phyloP scores from a whole-genome alignment of 2,329 filamentous ascomycete species.

The Scedosporium apiospermum region DNA sequence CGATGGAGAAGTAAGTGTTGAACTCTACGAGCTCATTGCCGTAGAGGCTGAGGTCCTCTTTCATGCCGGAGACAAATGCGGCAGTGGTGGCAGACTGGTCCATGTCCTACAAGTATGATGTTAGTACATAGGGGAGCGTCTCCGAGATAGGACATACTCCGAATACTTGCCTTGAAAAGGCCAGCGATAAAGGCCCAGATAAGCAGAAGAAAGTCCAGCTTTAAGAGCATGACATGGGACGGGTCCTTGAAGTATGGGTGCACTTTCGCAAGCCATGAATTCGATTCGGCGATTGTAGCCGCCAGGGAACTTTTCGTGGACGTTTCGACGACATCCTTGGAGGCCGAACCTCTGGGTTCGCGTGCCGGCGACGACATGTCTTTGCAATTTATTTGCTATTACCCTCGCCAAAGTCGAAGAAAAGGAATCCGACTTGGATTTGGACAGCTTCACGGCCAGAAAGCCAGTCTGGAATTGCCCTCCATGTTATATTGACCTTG shows the following conservation, averaged over 20 bases:
- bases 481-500: no score
- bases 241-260: slow-evolving; percentile 21
- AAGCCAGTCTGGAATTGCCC: background rate
- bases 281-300: slow-evolving; percentile 8
- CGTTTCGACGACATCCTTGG: background rate
- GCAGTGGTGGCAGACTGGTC: slow-evolving; percentile 25
- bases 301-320: slow-evolving; percentile 4
- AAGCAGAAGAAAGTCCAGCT: slow-evolving; percentile 18
- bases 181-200: slow-evolving; percentile 21
- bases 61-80: slow-evolving; percentile 32
- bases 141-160: no score
- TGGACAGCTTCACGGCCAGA: no score
- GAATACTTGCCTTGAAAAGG: slow-evolving; percentile 22
- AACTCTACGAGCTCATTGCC: slow-evolving; percentile 46
- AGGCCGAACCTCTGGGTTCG: background rate
- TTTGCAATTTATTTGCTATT: no score
- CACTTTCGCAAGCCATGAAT: slow-evolving; percentile 19
- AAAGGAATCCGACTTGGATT: no score
- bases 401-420: no score
- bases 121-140: no score
- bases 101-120: slow-evolving; percentile 11
- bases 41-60: slow-evolving; percentile 41
- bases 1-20: slow-evolving; percentile 45
- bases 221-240: slow-evolving; percentile 17
- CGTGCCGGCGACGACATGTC: background rate